Conservation (phyloP, 2,329 filamentous ascomycete species). For the Aspergillus bombycis region DNA sequence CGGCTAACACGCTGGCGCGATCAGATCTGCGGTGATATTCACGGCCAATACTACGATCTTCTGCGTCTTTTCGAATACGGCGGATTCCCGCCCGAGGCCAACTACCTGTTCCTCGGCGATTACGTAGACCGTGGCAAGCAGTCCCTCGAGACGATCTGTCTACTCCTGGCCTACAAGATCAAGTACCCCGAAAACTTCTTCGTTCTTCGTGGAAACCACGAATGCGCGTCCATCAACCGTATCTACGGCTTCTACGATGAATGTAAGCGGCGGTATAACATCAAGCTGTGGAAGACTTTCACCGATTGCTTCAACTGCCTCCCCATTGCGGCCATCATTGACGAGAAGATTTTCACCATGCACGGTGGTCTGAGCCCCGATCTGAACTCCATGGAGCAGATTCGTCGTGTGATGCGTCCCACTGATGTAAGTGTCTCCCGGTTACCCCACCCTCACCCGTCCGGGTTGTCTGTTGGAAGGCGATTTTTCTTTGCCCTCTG, state of each 20-base stretch:
- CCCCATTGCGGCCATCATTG: conserved; percentile 97
- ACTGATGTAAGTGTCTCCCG: conserved; percentile 77
- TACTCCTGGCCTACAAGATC: conserved; percentile 98
- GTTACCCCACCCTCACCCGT: conserved; percentile 17
- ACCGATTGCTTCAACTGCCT: conserved; percentile 99
- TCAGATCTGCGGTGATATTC: conserved; percentile 98
- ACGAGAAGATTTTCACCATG: conserved; percentile 99
- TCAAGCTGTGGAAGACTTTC: conserved; percentile 99
- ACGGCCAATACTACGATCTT: conserved; percentile 98
- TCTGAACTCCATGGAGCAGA: conserved; percentile 99
- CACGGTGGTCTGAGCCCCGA: conserved; percentile 96
- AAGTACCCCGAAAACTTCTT: conserved; percentile 99
- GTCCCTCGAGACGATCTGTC: conserved; percentile 96
- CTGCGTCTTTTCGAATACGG: conserved; percentile 97
- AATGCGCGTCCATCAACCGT: conserved; percentile 97
- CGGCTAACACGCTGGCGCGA: conserved; percentile 20
- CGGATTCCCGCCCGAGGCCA: conserved; percentile 96
- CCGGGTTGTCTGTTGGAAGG: conserved; percentile 1
- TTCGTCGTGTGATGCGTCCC: conserved; percentile 96
- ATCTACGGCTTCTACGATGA: conserved; percentile 99
- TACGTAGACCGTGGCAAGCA: conserved; percentile 99
- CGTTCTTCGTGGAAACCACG: conserved; percentile 96
- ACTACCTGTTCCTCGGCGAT: conserved; percentile 98
- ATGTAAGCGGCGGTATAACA: conserved; percentile 98
- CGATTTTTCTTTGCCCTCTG: not conserved